Percentiles rank a stretch among this genome's conserved stretches.
Conservation (phyloP, 1,139 yeast species). For the Debaryomyces fabryi region DNA sequence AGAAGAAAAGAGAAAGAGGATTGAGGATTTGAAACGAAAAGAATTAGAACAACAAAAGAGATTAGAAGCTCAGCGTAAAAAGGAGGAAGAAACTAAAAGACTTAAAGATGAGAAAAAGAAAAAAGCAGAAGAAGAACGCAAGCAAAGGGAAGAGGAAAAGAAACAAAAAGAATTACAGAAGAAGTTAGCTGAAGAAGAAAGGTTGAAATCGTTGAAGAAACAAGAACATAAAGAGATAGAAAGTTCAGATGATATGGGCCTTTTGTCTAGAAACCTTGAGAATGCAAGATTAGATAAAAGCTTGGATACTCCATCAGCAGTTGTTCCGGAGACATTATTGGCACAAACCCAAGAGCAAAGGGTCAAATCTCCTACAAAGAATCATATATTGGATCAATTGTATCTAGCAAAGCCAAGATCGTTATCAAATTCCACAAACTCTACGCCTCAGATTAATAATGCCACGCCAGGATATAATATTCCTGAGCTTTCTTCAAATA, state of each 20-base stretch:
- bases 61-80: slow-evolving; percentile 52
- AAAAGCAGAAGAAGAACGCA: slow-evolving; percentile 45
- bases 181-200: slow-evolving; percentile 46
- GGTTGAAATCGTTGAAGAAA: slow-evolving; percentile 28
- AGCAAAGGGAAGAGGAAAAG: slow-evolving; percentile 49
- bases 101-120: slow-evolving; percentile 48
- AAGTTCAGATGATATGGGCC: slow-evolving; percentile 24
- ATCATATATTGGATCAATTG: slow-evolving; percentile 37
- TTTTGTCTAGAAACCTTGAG: background rate
- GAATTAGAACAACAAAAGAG: slow-evolving; percentile 49
- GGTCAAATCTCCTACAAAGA: slow-evolving; percentile 22
- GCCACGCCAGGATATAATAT: background rate
- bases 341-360: background rate
- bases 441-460: slow-evolving; percentile 17
- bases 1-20: slow-evolving; percentile 52
- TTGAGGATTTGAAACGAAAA: slow-evolving; percentile 44
- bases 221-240: slow-evolving; percentile 33
- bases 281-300: background rate
- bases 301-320: background rate
- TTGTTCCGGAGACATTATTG: background rate
- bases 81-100: slow-evolving; percentile 47
- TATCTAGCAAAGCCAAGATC: slow-evolving; percentile 38
- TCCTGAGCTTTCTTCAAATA: slow-evolving; percentile 1
- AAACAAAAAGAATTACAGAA: slow-evolving; percentile 44
- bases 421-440: slow-evolving; percentile 22